Percentiles rank a stretch among this genome's conserved stretches.
Evolutionary conservation across 2,329 filamentous ascomycete species (phyloP).

Genomic region (Aspergillus clavatus): DNA sequence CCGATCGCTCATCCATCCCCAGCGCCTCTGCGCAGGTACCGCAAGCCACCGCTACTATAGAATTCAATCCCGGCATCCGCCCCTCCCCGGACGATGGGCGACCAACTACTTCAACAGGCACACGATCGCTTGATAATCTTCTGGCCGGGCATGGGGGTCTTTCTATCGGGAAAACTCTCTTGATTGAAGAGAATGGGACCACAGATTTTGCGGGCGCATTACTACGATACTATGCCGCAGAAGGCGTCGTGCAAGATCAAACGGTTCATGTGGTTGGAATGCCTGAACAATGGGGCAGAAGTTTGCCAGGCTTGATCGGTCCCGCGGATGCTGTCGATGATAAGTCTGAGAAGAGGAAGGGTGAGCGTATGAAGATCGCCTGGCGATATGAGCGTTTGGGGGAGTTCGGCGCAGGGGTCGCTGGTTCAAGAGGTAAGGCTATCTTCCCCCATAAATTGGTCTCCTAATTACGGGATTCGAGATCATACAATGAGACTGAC

Average conservation of each 20-base stretch:
- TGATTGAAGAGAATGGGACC: slow-evolving; percentile 84
- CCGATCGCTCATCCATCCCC: slow-evolving; percentile 28
- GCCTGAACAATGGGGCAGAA: slow-evolving; percentile 73
- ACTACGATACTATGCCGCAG: slow-evolving; percentile 83
- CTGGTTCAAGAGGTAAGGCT: slow-evolving; percentile 60
- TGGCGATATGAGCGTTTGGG: slow-evolving; percentile 91
- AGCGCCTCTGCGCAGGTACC: slow-evolving; percentile 23
- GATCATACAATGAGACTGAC: slow-evolving; percentile 13
- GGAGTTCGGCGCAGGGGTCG: slow-evolving; percentile 56
- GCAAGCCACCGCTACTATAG: slow-evolving; percentile 25
- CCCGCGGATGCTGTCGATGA: slow-evolving; percentile 45
- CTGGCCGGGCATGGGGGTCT: slow-evolving; percentile 83
- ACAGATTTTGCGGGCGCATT: slow-evolving; percentile 88
- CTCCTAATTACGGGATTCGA: background rate
- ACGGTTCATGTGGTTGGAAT: slow-evolving; percentile 79
- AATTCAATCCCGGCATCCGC: slow-evolving; percentile 55
- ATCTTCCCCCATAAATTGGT: background rate
- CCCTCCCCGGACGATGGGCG: slow-evolving; percentile 87
- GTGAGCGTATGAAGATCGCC: slow-evolving; percentile 95
- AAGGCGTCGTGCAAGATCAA: slow-evolving; percentile 88
- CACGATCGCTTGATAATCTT: slow-evolving; percentile 74
- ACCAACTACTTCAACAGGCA: slow-evolving; percentile 85
- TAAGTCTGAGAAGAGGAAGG: slow-evolving; percentile 39
- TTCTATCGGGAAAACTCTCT: slow-evolving; percentile 70
- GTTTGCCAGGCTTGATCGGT: slow-evolving; percentile 69